Conservation (phyloP, 331 rosid species). For the Pyracantha coccinea region DNA sequence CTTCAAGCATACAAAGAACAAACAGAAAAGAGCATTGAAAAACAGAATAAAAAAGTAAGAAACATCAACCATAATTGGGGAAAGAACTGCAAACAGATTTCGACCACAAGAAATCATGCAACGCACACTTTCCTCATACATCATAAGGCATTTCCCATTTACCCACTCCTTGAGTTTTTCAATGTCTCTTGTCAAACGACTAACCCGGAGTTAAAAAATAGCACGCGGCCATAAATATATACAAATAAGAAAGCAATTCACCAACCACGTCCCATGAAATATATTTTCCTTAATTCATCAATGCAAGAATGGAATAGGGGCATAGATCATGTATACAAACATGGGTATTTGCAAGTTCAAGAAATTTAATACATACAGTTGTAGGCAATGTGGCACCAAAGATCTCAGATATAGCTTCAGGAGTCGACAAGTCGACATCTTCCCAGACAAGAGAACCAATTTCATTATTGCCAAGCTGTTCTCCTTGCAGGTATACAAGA, state of each 20-base stretch:
- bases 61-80: background rate
- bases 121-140: background rate
- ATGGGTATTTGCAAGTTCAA: background rate
- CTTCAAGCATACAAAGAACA: background rate
- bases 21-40: no score
- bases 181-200: background rate
- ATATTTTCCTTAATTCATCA: background rate
- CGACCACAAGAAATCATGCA: background rate
- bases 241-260: background rate
- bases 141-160: background rate
- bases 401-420: constrained; percentile 60
- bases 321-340: background rate
- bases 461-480: constrained; percentile 56
- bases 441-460: constrained; percentile 78
- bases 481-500: constrained; percentile 86
- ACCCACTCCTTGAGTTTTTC: background rate
- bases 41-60: background rate
- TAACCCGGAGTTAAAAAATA: background rate
- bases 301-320: background rate
- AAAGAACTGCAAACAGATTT: background rate
- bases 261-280: background rate
- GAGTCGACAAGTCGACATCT: constrained; percentile 54
- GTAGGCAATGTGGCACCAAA: constrained; percentile 65
- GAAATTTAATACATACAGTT: constrained; percentile 48
- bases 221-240: background rate